Evolutionary conservation across 2,329 filamentous ascomycete species (phyloP).

Genomic region (Arthrobotrys musiformis): DNA sequence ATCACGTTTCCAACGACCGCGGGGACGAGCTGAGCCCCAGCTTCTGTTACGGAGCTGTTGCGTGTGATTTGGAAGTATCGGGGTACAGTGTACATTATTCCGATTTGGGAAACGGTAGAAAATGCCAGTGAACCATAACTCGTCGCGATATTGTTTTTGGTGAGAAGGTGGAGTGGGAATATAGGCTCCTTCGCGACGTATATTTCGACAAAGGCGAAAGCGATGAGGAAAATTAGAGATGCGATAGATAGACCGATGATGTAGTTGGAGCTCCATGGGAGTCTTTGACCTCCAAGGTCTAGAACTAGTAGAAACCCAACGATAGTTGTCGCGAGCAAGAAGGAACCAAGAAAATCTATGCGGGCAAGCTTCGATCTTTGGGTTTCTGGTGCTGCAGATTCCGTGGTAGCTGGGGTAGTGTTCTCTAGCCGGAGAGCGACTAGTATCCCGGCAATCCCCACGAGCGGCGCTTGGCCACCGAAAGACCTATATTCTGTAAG

Average conservation of each 20-base stretch:
- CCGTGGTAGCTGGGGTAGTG: not conserved
- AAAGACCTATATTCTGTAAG: constrained; percentile 66
- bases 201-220: constrained; percentile 61
- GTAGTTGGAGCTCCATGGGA: constrained; percentile 34
- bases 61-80: constrained; percentile 76
- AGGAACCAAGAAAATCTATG: constrained; percentile 47
- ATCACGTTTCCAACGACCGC: constrained; percentile 75
- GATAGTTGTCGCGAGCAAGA: constrained; percentile 34
- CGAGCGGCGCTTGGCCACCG: constrained; percentile 69
- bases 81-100: constrained; percentile 74
- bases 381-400: not conserved
- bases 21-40: constrained; percentile 73
- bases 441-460: constrained; percentile 66
- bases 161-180: constrained; percentile 69
- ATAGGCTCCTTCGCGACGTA: constrained; percentile 69
- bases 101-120: constrained; percentile 58
- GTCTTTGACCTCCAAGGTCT: constrained; percentile 46
- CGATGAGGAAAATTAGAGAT: constrained; percentile 24
- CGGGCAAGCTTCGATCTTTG: constrained; percentile 42
- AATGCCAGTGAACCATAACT: constrained; percentile 67
- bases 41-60: constrained; percentile 69
- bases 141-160: constrained; percentile 67
- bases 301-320: constrained; percentile 59
- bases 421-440: constrained; percentile 59
- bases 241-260: constrained; percentile 21